phyloP scores from a whole-genome alignment of 768 basidiomycete genomes.

The Sporobolomyces phaffii region DNA sequence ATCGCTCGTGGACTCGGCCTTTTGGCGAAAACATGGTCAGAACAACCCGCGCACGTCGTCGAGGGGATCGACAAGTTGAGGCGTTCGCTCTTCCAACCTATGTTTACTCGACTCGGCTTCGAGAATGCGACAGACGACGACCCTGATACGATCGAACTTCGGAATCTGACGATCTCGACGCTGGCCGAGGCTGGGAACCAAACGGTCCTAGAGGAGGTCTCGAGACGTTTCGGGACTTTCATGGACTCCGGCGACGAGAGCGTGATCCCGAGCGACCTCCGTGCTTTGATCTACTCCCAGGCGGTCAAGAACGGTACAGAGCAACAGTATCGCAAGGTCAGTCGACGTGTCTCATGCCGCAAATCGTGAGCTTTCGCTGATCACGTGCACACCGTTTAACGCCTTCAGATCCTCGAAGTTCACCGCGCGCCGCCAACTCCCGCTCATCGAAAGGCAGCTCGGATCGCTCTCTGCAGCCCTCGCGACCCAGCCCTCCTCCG shows the following conservation, averaged over 20 bases:
- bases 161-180: slow-evolving; percentile 64
- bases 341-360: neutral
- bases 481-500: slow-evolving; percentile 55
- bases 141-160: slow-evolving; percentile 62
- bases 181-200: slow-evolving; percentile 51
- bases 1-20: slow-evolving; percentile 56
- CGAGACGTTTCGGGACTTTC: slow-evolving; percentile 64
- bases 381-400: neutral
- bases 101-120: slow-evolving; percentile 73
- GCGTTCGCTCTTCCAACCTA: slow-evolving; percentile 55
- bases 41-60: slow-evolving; percentile 56
- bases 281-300: slow-evolving; percentile 50
- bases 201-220: slow-evolving; percentile 61
- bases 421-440: slow-evolving; percentile 70
- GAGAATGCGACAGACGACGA: slow-evolving; percentile 63
- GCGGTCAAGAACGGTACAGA: slow-evolving; percentile 68
- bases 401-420: slow-evolving; percentile 52
- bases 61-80: slow-evolving; percentile 49
- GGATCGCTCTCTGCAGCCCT: slow-evolving; percentile 62
- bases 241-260: slow-evolving; percentile 67
- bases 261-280: slow-evolving; percentile 71
- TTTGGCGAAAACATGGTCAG: slow-evolving; percentile 73
- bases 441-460: slow-evolving; percentile 59
- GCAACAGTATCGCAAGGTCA: slow-evolving; percentile 62
- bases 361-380: neutral